Percentiles rank a stretch among this genome's conserved stretches.
Conservation (phyloP, 169 alveolate species). For the Plasmodium fragile region DNA sequence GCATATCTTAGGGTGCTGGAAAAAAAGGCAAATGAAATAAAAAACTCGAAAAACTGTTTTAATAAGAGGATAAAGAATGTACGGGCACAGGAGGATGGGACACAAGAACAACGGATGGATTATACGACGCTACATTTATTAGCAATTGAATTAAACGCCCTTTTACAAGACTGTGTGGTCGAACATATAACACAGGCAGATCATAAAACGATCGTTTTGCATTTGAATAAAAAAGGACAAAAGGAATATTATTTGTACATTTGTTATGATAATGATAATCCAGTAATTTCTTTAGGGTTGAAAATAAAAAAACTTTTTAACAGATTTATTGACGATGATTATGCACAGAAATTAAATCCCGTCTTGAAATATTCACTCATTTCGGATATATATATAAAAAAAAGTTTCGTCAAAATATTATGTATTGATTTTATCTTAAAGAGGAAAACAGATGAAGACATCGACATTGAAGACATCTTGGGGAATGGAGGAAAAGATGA, state of each 20-base stretch:
- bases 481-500: not conserved
- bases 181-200: constrained; percentile 74
- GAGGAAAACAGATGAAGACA: constrained; percentile 54
- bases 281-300: constrained; percentile 62
- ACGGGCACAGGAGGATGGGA: not conserved
- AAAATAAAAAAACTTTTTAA: constrained; percentile 71
- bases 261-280: constrained; percentile 68
- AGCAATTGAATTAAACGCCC: constrained; percentile 36
- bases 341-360: constrained; percentile 75
- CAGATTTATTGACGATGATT: constrained; percentile 71
- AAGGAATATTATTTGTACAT: constrained; percentile 56
- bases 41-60: constrained; percentile 58
- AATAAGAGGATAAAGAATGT: constrained; percentile 18
- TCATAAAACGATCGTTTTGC: constrained; percentile 49
- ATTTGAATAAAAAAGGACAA: constrained; percentile 41
- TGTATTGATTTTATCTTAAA: constrained; percentile 72
- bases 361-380: constrained; percentile 63
- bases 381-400: constrained; percentile 58
- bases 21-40: constrained; percentile 63
- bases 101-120: constrained; percentile 18
- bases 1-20: constrained; percentile 32
- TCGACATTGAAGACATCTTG: constrained; percentile 61
- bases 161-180: constrained; percentile 46
- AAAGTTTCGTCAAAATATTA: constrained; percentile 55
- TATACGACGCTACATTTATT: constrained; percentile 62